Evolutionary conservation across 441 rosid genomes (phyloP).

Genomic region (Pelargonium cotyledonis): DNA sequence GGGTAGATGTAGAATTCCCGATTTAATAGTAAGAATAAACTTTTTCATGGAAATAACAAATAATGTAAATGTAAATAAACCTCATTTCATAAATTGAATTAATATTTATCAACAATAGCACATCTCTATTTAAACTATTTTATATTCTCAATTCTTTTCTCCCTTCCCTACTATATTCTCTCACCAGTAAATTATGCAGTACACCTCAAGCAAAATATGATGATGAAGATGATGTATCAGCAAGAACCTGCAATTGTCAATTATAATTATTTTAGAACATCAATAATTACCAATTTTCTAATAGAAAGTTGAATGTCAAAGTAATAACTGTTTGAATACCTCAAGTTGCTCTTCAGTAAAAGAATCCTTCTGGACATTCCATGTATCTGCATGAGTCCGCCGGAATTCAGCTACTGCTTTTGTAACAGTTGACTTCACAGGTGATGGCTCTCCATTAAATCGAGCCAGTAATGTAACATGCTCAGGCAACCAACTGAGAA

Average conservation of each 20-base stretch:
- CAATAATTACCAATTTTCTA: not conserved
- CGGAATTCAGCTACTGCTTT: constrained; percentile 98
- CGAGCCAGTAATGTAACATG: constrained; percentile 86
- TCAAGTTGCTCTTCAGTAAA: constrained; percentile 97
- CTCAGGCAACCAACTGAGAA: constrained; percentile 82
- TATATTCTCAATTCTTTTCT: constrained; percentile 19
- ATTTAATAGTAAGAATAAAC: constrained; percentile 24
- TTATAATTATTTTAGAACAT: constrained; percentile 4
- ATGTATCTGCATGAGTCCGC: constrained; percentile 95
- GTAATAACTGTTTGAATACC: constrained; percentile 33
- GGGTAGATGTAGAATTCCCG: constrained; percentile 14
- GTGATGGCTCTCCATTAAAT: constrained; percentile 79
- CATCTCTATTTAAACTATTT: constrained; percentile 23
- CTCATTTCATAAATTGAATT: constrained; percentile 16
- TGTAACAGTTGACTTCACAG: constrained; percentile 86
- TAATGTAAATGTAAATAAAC: constrained; percentile 30
- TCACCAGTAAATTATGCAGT: constrained; percentile 5
- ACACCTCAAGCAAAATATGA: constrained; percentile 82
- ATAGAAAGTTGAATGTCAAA: not conserved
- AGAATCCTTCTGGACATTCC: constrained; percentile 88
- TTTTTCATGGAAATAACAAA: constrained; percentile 14
- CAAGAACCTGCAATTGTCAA: constrained; percentile 65
- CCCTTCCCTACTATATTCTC: constrained; percentile 21
- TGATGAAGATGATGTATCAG: constrained; percentile 91
- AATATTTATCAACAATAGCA: constrained; percentile 19